Percentiles rank a stretch among this genome's conserved stretches.
Conservation (phyloP, 1,284 basidiomycete species). For the Cutaneotrichosporon curvatum region DNA sequence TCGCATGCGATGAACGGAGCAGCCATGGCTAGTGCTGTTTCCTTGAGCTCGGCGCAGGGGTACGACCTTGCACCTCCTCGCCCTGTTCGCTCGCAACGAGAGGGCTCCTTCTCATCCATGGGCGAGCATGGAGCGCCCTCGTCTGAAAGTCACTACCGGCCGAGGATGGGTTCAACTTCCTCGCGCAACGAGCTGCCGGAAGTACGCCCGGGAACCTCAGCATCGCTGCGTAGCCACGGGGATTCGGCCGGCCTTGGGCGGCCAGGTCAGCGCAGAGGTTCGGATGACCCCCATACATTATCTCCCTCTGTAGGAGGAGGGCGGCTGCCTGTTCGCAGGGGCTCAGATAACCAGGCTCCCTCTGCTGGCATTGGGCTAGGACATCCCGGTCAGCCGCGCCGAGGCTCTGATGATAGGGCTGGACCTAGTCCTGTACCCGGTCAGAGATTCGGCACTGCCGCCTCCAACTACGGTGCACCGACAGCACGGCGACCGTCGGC, state of each 20-base stretch:
- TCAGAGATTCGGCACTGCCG: neutral
- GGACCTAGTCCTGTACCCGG: neutral
- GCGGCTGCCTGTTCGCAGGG: too few species aligned
- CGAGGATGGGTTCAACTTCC: neutral
- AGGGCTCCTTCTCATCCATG: slow-evolving; percentile 4
- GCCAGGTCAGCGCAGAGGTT: neutral
- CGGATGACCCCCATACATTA: too few species aligned
- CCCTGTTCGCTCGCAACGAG: neutral
- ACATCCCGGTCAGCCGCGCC: too few species aligned
- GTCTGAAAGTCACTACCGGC: neutral
- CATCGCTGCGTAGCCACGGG: neutral
- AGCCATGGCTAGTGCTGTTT: neutral
- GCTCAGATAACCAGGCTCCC: too few species aligned
- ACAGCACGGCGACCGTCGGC: slow-evolving; percentile 2
- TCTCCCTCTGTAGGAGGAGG: too few species aligned
- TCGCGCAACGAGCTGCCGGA: neutral
- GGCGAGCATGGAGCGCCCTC: neutral
- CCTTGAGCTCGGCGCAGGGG: neutral
- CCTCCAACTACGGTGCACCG: neutral
- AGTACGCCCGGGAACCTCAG: neutral
- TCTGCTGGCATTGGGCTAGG: too few species aligned
- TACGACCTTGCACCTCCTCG: slow-evolving; percentile 1
- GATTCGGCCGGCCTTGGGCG: slow-evolving; percentile 1
- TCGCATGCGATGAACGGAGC: neutral
- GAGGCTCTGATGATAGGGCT: too few species aligned